Percentiles rank a stretch among this genome's conserved stretches.
These are phyloP conservation scores for Mentha longifolia DNA, from an alignment of 257 asterid genomes.

Conservation along the genomic window DNA sequence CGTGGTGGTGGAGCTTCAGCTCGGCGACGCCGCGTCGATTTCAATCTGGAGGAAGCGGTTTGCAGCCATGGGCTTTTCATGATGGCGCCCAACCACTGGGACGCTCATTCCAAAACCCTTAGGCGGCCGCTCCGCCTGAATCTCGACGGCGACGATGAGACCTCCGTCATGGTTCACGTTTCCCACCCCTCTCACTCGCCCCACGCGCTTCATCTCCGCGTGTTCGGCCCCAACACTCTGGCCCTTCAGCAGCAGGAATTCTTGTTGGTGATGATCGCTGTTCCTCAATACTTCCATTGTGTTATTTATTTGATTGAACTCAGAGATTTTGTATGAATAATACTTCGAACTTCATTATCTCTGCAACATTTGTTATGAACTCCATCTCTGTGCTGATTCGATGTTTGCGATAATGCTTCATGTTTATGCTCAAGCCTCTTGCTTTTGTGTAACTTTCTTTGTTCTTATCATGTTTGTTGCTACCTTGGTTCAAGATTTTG, in stretches of 20 bases:
- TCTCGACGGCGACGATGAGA: slow-evolving; percentile 46
- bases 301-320: neutral
- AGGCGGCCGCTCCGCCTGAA: slow-evolving; percentile 74
- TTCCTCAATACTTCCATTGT: neutral
- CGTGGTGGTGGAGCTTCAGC: slow-evolving; percentile 58
- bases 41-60: slow-evolving; percentile 65
- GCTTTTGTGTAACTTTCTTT: neutral
- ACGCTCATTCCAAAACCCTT: slow-evolving; percentile 70
- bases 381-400: slow-evolving; percentile 2
- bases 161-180: slow-evolving; percentile 52
- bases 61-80: slow-evolving; percentile 91
- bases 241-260: slow-evolving; percentile 54
- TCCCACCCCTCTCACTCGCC: slow-evolving; percentile 55
- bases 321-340: too few relatives aligned
- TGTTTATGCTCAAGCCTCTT: slow-evolving; percentile 9
- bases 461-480: neutral
- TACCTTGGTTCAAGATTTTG: neutral
- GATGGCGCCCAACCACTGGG: slow-evolving; percentile 96
- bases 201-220: slow-evolving; percentile 52
- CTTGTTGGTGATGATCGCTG: slow-evolving; percentile 48
- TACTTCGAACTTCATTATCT: neutral
- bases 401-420: too few relatives aligned
- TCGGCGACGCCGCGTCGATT: slow-evolving; percentile 52
- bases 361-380: neutral
- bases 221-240: slow-evolving; percentile 47